These are phyloP conservation scores for Wickerhamiella sergipiensis DNA, from an alignment of 805 yeast species.

Conservation along the genomic window DNA sequence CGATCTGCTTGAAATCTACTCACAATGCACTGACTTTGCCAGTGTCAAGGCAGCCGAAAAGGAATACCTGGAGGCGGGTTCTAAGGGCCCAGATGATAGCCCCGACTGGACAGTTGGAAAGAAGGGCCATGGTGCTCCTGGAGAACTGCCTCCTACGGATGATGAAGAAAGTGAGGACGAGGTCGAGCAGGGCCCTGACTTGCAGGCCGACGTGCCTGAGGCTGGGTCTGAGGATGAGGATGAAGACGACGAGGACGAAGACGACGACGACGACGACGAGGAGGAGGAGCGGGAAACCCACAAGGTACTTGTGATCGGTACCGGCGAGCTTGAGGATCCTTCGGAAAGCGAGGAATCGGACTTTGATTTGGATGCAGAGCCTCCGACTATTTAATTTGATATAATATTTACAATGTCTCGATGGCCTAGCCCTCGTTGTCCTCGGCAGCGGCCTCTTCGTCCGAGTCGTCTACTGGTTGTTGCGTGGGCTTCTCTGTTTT, in stretches of 20 bases:
- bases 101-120: conserved; percentile 67
- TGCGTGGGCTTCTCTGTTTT: conserved; percentile 9
- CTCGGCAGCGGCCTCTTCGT: conserved; percentile 25
- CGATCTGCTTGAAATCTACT: conserved; percentile 63
- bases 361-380: conserved; percentile 8
- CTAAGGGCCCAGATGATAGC: conserved; percentile 32
- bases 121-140: conserved; percentile 38
- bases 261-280: conserved; percentile 16
- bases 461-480: conserved; percentile 6
- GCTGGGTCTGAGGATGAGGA: too few relatives aligned
- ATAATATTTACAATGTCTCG: background rate
- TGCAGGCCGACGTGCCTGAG: too few relatives aligned
- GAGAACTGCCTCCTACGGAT: conserved; percentile 14
- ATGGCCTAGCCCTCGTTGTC: conserved; percentile 12
- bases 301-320: conserved; percentile 14
- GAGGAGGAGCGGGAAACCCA: conserved; percentile 11
- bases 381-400: conserved; percentile 1
- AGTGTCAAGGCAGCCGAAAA: conserved; percentile 62
- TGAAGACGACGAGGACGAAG: conserved; percentile 16
- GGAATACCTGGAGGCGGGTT: conserved; percentile 37
- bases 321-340: conserved; percentile 14
- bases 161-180: conserved; percentile 17
- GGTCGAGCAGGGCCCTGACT: too few relatives aligned
- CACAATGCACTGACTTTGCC: conserved; percentile 65
- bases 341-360: conserved; percentile 4